Evolutionary conservation across 306 rosid species (phyloP), one percentile per base, ranked within the genome.

Genomic region (Quercus mongolica): DNA sequence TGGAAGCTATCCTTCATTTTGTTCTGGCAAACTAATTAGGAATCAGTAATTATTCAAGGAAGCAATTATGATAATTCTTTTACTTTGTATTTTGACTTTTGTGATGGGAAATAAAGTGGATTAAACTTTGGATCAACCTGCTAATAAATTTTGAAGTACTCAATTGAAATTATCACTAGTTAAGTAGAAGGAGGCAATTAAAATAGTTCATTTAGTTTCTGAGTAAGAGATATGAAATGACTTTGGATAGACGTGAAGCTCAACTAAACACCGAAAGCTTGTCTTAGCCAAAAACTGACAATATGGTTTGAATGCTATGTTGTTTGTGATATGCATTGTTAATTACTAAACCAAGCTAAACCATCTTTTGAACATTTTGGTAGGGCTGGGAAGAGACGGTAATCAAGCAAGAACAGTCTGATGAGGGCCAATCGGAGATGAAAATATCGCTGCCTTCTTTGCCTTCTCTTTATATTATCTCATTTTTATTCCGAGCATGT

Each of bases 351-450:
- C 51, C 20, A 6, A 17, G 73, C 73, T 44, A 38, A 61, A 28
- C 85, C 46, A 56, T 30, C 71, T 64, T 70, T 63, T 80, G 67
- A 74, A 61, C 73, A 26, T 41, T 76, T 86, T 77, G 51, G 71
- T 90, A 95, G 99, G 99, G 99, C 76, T 95, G 99, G 99, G 98
- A 95, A 85, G 96, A 93, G 89, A 90, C 85, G 0, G 71, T 93
- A 31, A 90, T 93, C 86, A 93, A 90, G 92, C 98, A 95, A 88
- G 97, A 90, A 65, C 94, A 89, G 79, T 83, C 93, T 74, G 89
- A 87, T 35, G 98, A 93, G 78, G 81, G 74, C 70, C 98, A 86
- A 81, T 85, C 91, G 0, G 98, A 93, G 74, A 89, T 95, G 90
- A 95, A 87, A 87, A 93, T 95, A 80, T 91, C 94, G 76, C 99